A percentile compares a stretch with the other conserved stretches of the same genome.
Conservation (phyloP, 768 basidiomycete genomes). For the Grammothele lineata region DNA sequence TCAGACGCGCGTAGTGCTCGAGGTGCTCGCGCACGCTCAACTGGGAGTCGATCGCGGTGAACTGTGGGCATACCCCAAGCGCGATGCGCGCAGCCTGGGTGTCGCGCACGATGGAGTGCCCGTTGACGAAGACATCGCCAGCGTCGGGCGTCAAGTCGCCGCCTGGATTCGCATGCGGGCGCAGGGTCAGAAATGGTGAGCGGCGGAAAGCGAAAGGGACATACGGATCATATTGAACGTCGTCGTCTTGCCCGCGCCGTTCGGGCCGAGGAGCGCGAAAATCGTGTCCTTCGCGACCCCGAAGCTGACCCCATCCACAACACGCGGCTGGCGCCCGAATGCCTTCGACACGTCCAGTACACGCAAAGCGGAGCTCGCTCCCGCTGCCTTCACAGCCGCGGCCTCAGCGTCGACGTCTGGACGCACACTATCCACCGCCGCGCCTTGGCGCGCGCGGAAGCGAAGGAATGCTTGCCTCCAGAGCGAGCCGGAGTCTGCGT, state of each 20-base stretch:
- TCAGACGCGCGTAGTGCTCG: constrained; percentile 65
- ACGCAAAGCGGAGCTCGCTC: constrained; percentile 53
- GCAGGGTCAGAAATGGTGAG: background rate
- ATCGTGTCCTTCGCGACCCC: constrained; percentile 59
- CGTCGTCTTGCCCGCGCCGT: constrained; percentile 82
- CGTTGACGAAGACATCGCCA: constrained; percentile 68
- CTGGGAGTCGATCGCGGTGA: constrained; percentile 77
- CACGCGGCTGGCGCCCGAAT: constrained; percentile 39
- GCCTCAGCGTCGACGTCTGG: constrained; percentile 56
- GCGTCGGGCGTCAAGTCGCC: constrained; percentile 24
- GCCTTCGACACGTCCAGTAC: constrained; percentile 61
- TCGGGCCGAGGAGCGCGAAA: constrained; percentile 75
- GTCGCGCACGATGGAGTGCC: constrained; percentile 58
- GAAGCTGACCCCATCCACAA: constrained; percentile 72
- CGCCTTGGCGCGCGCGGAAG: too few relatives aligned
- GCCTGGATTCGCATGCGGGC: background rate
- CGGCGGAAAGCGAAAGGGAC: constrained; percentile 28
- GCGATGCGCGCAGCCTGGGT: constrained; percentile 61
- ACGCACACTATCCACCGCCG: background rate
- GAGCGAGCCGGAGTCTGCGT: constrained; percentile 65
- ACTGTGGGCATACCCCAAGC: constrained; percentile 81
- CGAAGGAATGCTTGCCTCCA: constrained; percentile 30
- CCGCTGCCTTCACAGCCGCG: constrained; percentile 36
- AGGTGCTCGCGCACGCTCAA: constrained; percentile 77
- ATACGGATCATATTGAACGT: constrained; percentile 76